Evolutionary conservation across 1,284 basidiomycete species (phyloP), one percentile per base, ranked within the genome.

Genomic region (Ceratobasidium sp.): DNA sequence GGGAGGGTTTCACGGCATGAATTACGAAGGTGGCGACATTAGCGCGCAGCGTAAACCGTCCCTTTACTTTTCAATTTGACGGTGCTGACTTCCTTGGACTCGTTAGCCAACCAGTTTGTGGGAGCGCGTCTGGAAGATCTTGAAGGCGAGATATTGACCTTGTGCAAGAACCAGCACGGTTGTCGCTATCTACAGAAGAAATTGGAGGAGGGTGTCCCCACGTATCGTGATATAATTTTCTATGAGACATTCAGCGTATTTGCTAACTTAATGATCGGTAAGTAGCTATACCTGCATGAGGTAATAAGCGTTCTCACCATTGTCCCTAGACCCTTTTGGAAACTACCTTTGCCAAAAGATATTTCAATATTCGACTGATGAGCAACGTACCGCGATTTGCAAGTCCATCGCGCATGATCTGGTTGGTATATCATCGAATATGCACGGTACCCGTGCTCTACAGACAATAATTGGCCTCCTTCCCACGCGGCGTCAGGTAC

Each of bases 401-500:
- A 97, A 99, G 84, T 96, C 95, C 29, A 97, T 99, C 69, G 95
- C 96, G 49, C 93, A 96, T 82, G 98, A 99, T 81, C 88, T 99
- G 68, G 98, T 99, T 81, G 96, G 94, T 82, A 99, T 99, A 83
- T 98, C 96, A 59, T 88, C 99, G 81, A 99, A 99, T 86, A 99
- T 99, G 98, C 98, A 99, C 85, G 98, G 98, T 54, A 99, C 98
- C 51, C 92, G 98, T 77, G 98, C 98, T 34, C 98, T 99, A 71
- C 98, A 99, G 86, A 99, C 99, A 88, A 99, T 99, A 96, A 98
- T 99, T 80, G 98, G 99, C 85, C 99, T 98, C 87, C 86, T 99
- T 82, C 97, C 96, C n/a, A 96, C 95, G 77, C 91, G 95, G 81
- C 89, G 96, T 82, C 95, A 96, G 92, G 93, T 87, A 86, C 89